Conservation (phyloP, 2,329 filamentous ascomycete species). For the Tetracladium maxilliforme region DNA sequence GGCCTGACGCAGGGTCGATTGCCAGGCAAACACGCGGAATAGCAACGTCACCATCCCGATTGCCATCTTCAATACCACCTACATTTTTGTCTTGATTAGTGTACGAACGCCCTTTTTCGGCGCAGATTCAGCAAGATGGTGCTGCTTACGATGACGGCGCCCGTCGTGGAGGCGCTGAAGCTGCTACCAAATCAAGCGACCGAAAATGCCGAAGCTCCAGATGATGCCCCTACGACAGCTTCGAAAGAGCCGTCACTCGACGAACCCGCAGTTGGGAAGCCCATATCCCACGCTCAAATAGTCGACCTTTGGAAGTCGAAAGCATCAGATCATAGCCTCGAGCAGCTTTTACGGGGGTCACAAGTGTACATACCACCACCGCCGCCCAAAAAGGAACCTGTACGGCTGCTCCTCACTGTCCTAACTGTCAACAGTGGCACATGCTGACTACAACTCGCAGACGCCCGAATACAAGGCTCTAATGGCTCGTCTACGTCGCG, state of each 20-base stretch:
- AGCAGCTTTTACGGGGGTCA: slow-evolving; percentile 57
- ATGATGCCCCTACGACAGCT: slow-evolving; percentile 2
- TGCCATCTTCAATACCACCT: no score
- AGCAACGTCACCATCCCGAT: no score
- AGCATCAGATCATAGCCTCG: slow-evolving; percentile 34
- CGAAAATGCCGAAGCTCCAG: slow-evolving; percentile 19
- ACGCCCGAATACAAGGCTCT: slow-evolving; percentile 72
- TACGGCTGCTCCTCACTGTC: slow-evolving; percentile 24
- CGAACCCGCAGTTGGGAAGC: slow-evolving; percentile 40
- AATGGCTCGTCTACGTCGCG: slow-evolving; percentile 70
- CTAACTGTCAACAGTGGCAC: no score
- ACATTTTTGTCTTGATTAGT: no score
- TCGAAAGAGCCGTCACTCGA: slow-evolving; percentile 30
- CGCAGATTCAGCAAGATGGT: no score
- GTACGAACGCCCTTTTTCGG: no score
- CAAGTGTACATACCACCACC: slow-evolving; percentile 67
- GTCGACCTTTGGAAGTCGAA: slow-evolving; percentile 41
- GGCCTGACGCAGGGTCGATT: no score
- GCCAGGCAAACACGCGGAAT: no score
- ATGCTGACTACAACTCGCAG: no score
- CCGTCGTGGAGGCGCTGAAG: slow-evolving; percentile 51
- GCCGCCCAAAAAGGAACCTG: slow-evolving; percentile 61
- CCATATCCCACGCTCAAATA: slow-evolving; percentile 59
- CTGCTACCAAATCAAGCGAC: no score
- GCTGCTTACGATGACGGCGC: slow-evolving; percentile 59